Evolutionary conservation across 164 flowering plant species (phyloP), one percentile per base, ranked within the genome.

Genomic region (Euptelea pleiosperma): DNA sequence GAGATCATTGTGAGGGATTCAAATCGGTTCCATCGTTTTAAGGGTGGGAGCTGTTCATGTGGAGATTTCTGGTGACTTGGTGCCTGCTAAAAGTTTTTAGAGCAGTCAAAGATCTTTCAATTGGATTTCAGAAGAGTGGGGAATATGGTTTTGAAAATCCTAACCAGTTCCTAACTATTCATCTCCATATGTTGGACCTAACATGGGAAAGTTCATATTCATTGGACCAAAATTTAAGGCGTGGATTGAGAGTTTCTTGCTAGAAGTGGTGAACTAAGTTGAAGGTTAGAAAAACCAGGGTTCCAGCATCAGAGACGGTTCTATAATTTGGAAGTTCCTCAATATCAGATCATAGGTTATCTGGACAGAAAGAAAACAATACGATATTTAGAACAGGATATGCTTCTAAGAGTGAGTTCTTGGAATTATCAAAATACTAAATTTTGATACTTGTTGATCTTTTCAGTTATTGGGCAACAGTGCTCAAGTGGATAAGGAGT

Each of bases 1-100:
- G 69, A 61, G 29, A 68, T 72, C n/a, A 53, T 51, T 25, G 69
- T 68, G 35, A 68, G 76, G 54, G 76, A 72, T 35, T 72, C 69
- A 3, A 59, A 44, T 52, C 61, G 75, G 36, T 72, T 68, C 59
- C 75, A 72, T 57, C 45, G 51, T n/a, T 72, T 72, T 55, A 65
- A 57, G 60, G 61, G 53, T 61, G 75, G 75, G 16, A 56, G 16
- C 24, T 72, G 75, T 46, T 72, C 75, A 22, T 72, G 75, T 50
- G 51, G 68, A 31, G 72, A 64, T 37, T 68, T 64, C 37, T 72
- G 76, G 76, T 72, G 61, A 65, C 37, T 19, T 35, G 16, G 42
- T 10, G 31, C 7, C 29, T n/a, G n/a, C n/a, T 28, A 25, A 15
- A 48, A 48, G 34, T 30, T 48, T 48, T 18, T 8, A 0, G 8